Conservation (phyloP, 2,329 filamentous ascomycete species). For the Ustulina deusta region DNA sequence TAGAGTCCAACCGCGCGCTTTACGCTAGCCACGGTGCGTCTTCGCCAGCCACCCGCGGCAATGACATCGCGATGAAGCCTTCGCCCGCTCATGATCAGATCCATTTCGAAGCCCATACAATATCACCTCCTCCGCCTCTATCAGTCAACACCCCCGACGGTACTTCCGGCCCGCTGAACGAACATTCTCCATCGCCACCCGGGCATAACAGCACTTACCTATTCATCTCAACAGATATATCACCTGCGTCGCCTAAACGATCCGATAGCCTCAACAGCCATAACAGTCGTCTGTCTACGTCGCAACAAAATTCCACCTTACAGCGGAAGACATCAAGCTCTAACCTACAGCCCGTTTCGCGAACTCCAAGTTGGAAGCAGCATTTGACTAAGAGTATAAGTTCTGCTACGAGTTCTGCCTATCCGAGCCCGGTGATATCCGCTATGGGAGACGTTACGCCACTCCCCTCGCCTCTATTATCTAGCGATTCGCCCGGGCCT, state of each 20-base stretch:
- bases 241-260: slow-evolving; percentile 44
- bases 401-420: slow-evolving; percentile 72
- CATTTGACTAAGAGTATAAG: slow-evolving; percentile 63
- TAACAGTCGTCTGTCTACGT: slow-evolving; percentile 49
- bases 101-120: slow-evolving; percentile 55
- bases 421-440: slow-evolving; percentile 79
- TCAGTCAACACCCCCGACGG: slow-evolving; percentile 42
- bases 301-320: slow-evolving; percentile 49
- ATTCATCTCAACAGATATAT: slow-evolving; percentile 56
- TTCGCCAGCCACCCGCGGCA: slow-evolving; percentile 13
- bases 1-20: slow-evolving; percentile 44
- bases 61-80: slow-evolving; percentile 37
- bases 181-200: slow-evolving; percentile 41
- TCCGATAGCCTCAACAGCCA: slow-evolving; percentile 56
- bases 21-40: slow-evolving; percentile 34
- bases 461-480: slow-evolving; percentile 79
- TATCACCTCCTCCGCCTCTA: slow-evolving; percentile 54
- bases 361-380: slow-evolving; percentile 73
- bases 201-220: slow-evolving; percentile 47
- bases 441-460: slow-evolving; percentile 84
- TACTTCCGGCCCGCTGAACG: slow-evolving; percentile 36
- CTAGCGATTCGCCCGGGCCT: slow-evolving; percentile 73
- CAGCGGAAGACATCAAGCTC: slow-evolving; percentile 58
- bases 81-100: slow-evolving; percentile 45
- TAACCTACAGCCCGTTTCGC: slow-evolving; percentile 64